Evolutionary conservation across 2,329 filamentous ascomycete genomes (phyloP).

Genomic region (Fusarium mexicanum): DNA sequence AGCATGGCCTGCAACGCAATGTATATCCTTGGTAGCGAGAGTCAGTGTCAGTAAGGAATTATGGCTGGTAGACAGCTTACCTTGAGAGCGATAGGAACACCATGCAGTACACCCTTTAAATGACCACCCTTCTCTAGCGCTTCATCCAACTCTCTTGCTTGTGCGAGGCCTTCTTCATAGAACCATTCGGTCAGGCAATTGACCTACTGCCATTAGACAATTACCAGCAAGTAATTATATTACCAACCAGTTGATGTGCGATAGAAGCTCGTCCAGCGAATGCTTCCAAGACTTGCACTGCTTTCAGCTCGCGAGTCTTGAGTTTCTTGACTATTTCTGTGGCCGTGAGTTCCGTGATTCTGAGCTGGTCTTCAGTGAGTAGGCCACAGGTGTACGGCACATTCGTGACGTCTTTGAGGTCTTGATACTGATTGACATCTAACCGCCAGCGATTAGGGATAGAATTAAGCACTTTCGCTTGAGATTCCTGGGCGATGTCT

Average conservation of each 20-base stretch:
- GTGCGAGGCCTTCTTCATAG: neutral
- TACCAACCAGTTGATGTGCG: neutral
- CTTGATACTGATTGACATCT: neutral
- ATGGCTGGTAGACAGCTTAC: neutral
- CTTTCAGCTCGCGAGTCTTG: neutral
- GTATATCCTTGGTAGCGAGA: neutral
- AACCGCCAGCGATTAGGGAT: neutral
- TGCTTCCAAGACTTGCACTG: neutral
- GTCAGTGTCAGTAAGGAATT: neutral
- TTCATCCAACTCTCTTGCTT: neutral
- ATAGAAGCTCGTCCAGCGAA: neutral
- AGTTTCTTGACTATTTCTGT: neutral
- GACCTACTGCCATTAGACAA: neutral
- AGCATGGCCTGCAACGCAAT: neutral
- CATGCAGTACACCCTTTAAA: neutral
- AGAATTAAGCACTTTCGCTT: neutral
- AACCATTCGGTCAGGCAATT: neutral
- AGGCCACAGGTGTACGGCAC: neutral
- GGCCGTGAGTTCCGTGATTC: neutral
- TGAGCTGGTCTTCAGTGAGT: neutral
- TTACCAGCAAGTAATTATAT: rapidly evolving
- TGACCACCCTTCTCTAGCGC: neutral
- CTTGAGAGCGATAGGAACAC: neutral
- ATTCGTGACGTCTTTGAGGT: neutral
- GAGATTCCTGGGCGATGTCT: neutral